Evolutionary conservation across 1,139 yeast species (phyloP).

Genomic region (Zygosaccharomyces sapae): DNA sequence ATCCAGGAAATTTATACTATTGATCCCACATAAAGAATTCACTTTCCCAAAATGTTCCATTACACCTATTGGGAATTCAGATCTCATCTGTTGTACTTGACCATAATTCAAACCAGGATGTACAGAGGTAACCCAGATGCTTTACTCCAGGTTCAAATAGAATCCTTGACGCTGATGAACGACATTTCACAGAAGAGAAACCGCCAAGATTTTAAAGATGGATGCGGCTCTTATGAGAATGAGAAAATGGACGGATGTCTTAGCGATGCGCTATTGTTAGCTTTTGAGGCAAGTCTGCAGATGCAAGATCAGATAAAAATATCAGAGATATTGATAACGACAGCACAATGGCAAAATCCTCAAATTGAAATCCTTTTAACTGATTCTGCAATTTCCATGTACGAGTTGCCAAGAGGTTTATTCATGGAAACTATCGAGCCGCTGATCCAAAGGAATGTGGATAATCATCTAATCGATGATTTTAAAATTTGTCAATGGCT

Average conservation of each 20-base stretch:
- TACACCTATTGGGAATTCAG: slow-evolving; percentile 24
- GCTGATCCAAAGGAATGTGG: slow-evolving; percentile 14
- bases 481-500: slow-evolving; percentile 13
- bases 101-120: slow-evolving; percentile 2
- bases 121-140: not conserved
- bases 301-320: slow-evolving; percentile 10
- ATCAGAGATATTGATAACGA: slow-evolving; percentile 5
- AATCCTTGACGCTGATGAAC: slow-evolving; percentile 2
- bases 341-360: slow-evolving; percentile 1
- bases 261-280: slow-evolving; percentile 8
- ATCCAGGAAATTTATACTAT: slow-evolving; percentile 15
- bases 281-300: slow-evolving; percentile 8
- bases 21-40: slow-evolving; percentile 23
- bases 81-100: slow-evolving; percentile 10
- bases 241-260: slow-evolving; percentile 9
- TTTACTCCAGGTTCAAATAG: slow-evolving; percentile 3
- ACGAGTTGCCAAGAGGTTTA: slow-evolving; percentile 6
- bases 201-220: slow-evolving; percentile 6
- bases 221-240: not conserved
- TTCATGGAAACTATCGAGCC: slow-evolving; percentile 8
- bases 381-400: slow-evolving; percentile 2
- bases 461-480: slow-evolving; percentile 1
- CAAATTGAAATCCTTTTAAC: slow-evolving; percentile 8
- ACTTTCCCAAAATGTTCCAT: slow-evolving; percentile 19
- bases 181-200: slow-evolving; percentile 1